phyloP scores from a whole-genome alignment of 768 basidiomycete genomes.

The Serendipita indica region DNA sequence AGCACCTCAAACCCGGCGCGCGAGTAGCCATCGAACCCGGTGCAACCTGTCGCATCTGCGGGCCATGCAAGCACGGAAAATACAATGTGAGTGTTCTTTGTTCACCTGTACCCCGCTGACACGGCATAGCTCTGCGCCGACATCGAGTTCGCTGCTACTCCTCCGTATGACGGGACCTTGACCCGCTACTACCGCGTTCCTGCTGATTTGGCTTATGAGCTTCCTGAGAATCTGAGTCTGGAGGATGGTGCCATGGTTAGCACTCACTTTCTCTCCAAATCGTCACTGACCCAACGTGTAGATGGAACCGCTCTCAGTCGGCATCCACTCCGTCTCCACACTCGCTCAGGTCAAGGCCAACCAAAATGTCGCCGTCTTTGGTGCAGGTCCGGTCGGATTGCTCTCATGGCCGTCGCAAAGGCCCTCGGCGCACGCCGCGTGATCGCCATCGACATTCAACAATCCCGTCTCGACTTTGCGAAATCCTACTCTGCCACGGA shows the following conservation, averaged over 20 bases:
- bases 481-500: conserved; percentile 73
- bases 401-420: conserved; percentile 91
- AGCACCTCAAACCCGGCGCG: conserved; percentile 63
- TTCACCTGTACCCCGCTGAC: conserved; percentile 8
- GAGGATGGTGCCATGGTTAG: conserved; percentile 89
- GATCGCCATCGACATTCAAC: conserved; percentile 70
- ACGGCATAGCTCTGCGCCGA: conserved; percentile 71
- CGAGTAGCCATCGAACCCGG: conserved; percentile 89
- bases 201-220: conserved; percentile 65
- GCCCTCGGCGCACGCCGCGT: conserved; percentile 76
- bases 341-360: conserved; percentile 57
- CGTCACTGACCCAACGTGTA: conserved; percentile 19
- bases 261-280: not conserved
- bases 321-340: conserved; percentile 71
- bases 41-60: conserved; percentile 67
- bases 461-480: conserved; percentile 71
- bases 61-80: conserved; percentile 67
- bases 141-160: conserved; percentile 83
- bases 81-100: conserved; percentile 54
- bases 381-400: conserved; percentile 70
- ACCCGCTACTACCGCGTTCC: conserved; percentile 76
- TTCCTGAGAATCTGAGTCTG: conserved; percentile 70
- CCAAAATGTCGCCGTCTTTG: conserved; percentile 71
- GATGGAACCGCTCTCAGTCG: conserved; percentile 94
- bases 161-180: conserved; percentile 85